Percentiles rank a stretch among this genome's conserved stretches.
Evolutionary conservation across 495 filamentous ascomycete species (phyloP).

Genomic region (Friedmanniomyces endolithicus): DNA sequence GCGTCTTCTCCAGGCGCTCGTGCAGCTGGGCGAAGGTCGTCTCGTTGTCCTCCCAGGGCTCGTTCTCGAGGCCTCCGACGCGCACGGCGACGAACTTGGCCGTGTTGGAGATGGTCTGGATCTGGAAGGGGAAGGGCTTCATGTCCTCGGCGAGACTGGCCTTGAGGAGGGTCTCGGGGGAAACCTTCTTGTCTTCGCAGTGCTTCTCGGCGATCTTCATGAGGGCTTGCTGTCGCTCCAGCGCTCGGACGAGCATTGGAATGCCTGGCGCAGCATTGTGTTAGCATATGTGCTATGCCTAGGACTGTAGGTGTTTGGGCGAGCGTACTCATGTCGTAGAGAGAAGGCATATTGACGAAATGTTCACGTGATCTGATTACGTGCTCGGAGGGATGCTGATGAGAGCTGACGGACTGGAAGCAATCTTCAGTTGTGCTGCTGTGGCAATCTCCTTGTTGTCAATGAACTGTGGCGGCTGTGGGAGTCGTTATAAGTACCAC

Average conservation of each 20-base stretch:
- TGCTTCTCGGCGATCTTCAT: slow-evolving; percentile 2
- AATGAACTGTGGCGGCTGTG: too few relatives aligned
- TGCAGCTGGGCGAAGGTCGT: slow-evolving; percentile 34
- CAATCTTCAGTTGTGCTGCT: not conserved
- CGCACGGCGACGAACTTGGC: slow-evolving; percentile 26
- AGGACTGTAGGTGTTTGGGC: not conserved
- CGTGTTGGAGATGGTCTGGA: slow-evolving; percentile 29
- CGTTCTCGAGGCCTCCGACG: slow-evolving; percentile 21
- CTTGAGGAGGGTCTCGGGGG: not conserved
- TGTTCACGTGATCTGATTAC: not conserved
- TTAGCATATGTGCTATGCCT: not conserved
- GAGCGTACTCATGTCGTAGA: slow-evolving; percentile 1
- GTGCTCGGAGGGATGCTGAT: not conserved
- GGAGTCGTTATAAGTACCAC: too few relatives aligned
- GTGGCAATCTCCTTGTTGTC: too few relatives aligned
- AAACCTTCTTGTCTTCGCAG: not conserved
- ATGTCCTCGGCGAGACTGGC: slow-evolving; percentile 35
- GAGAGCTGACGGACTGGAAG: not conserved
- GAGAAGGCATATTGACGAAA: not conserved
- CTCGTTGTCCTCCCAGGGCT: slow-evolving; percentile 26
- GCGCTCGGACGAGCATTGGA: not conserved
- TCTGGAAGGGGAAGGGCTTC: slow-evolving; percentile 37
- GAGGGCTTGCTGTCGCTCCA: not conserved
- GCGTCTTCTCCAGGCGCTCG: slow-evolving; percentile 31
- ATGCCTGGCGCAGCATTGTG: not conserved